phyloP scores from a whole-genome alignment of 345 rosid genomes.

The Nephelium lappaceum region DNA sequence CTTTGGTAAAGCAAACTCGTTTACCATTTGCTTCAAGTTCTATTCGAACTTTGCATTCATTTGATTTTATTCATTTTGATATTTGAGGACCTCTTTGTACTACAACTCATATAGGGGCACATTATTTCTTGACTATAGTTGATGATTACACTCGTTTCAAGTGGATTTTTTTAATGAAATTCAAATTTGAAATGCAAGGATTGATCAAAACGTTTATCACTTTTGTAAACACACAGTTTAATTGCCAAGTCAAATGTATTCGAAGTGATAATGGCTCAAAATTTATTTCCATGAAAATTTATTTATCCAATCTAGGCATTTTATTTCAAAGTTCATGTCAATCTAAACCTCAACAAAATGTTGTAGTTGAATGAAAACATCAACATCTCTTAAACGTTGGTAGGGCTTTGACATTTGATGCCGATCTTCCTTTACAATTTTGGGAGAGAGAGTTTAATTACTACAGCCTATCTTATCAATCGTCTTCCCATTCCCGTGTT shows the following conservation, averaged over 20 bases:
- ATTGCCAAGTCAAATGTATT: not conserved
- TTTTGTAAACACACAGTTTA: not conserved
- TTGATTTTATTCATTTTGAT: not conserved
- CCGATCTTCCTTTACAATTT: not conserved
- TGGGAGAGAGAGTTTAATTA: not conserved
- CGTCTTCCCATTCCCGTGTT: not conserved
- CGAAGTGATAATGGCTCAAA: not conserved
- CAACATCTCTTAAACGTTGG: not conserved
- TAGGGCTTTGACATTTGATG: not conserved
- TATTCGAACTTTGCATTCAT: not conserved
- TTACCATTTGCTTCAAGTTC: not conserved
- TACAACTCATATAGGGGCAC: not conserved
- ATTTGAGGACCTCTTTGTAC: not conserved
- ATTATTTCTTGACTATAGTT: not conserved
- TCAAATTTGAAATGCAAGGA: not conserved
- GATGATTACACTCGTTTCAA: not conserved
- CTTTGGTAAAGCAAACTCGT: not conserved
- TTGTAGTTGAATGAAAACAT: not conserved
- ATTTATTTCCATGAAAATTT: not conserved
- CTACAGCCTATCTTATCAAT: not conserved
- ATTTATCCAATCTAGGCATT: not conserved
- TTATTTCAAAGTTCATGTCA: not conserved
- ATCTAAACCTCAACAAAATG: not conserved
- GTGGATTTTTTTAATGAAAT: not conserved
- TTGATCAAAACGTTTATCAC: not conserved